phyloP scores from a whole-genome alignment of 768 basidiomycete species.

The Leccinum subgranulosum region DNA sequence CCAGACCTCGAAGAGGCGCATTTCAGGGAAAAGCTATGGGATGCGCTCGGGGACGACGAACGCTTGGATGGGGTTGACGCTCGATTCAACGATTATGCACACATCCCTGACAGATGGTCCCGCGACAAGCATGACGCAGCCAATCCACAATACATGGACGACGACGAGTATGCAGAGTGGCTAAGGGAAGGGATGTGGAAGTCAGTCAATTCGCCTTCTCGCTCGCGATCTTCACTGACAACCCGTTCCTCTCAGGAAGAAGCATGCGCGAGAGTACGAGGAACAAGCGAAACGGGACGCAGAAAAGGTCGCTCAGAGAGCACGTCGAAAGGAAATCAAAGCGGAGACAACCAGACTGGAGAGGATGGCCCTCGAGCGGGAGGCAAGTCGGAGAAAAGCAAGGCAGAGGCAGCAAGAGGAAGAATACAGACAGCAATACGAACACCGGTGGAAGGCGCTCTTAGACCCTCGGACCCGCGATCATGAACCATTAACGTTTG shows the following conservation, averaged over 20 bases:
- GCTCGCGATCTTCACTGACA: neutral
- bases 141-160: slow-evolving; percentile 60
- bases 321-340: slow-evolving; percentile 50
- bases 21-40: slow-evolving; percentile 73
- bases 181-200: slow-evolving; percentile 83
- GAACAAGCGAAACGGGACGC: slow-evolving; percentile 58
- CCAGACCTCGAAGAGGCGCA: slow-evolving; percentile 56
- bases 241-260: slow-evolving; percentile 44
- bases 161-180: slow-evolving; percentile 89
- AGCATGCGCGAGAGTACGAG: slow-evolving; percentile 63
- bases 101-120: slow-evolving; percentile 71
- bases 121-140: slow-evolving; percentile 39
- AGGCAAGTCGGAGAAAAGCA: slow-evolving; percentile 46
- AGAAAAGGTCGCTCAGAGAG: slow-evolving; percentile 48
- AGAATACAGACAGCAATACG: slow-evolving; percentile 51
- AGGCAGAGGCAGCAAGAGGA: slow-evolving; percentile 42
- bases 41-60: slow-evolving; percentile 71
- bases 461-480: slow-evolving; percentile 31
- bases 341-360: slow-evolving; percentile 53
- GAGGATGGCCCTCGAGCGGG: slow-evolving; percentile 50
- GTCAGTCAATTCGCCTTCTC: slow-evolving; percentile 34
- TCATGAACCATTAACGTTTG: slow-evolving; percentile 40
- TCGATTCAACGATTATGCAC: slow-evolving; percentile 62
- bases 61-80: slow-evolving; percentile 61
- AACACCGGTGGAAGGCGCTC: slow-evolving; percentile 54